Evolutionary conservation across 192 early-diverging fungal genomes (phyloP), one percentile per base, ranked within the genome.

Genomic region (Thamnidium elegans): DNA sequence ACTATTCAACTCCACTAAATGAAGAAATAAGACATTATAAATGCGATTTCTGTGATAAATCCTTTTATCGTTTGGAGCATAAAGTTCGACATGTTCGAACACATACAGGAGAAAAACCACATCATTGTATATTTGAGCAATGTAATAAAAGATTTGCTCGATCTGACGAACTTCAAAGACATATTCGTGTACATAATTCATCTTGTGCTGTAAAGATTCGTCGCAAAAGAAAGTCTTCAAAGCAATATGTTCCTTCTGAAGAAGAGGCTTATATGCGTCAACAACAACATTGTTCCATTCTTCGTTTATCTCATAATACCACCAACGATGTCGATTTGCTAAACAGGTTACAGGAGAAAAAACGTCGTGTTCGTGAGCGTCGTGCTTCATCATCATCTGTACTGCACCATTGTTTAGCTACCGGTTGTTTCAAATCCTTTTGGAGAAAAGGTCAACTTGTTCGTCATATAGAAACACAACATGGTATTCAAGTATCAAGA

Each of bases 91-190:
- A 56, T 39, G 55, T 56, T 7, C 31, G 55, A 56, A 34, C 31
- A 21, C 55, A 56, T 36, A 56, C 55, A 7, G 55, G 55, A 19
- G 55, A 56, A 17, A 56, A 56, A 10, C 55, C 55, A 1, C 34
- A 56, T n/a, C 31, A 56, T 7, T 56, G 55, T 56, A 56, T 34
- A 19, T 56, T 56, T 36, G 19, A 34, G 17, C 31, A 56, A 39
- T 56, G 55, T 10, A 30, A 21, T 19, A 34, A 56, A 56, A 17
- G 19, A 19, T 56, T 56, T 34, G 34, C 55, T 39, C 15, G 55
- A 56, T 56, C 55, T 39, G 55, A 56, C n/a, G 55, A 56, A 32
- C 55, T 56, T 17, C 31, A 56, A 36, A 56, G 55, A 39, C 55
- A 56, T 56, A 34, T 36, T 3, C 55, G 55, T 34, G 31, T 17